Percentiles rank a stretch among this genome's conserved stretches.
Evolutionary conservation across 2,329 filamentous ascomycete genomes (phyloP).

Genomic region (Neocucurbitaria cava): DNA sequence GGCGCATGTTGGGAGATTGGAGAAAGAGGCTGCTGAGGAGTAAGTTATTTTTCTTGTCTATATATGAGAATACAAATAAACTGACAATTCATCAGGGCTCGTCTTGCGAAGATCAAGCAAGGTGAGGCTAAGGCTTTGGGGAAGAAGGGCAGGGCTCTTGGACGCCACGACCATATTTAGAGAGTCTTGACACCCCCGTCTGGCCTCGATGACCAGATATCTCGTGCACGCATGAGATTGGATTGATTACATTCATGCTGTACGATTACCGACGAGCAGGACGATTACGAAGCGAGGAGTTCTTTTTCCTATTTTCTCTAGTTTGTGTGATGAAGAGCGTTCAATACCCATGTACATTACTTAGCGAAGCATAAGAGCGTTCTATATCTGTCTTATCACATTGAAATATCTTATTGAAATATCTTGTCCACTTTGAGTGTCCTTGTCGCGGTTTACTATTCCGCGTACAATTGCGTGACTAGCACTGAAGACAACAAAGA

Average conservation of each 20-base stretch:
- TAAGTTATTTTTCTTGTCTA: too few relatives aligned
- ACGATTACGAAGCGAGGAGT: background rate
- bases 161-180: constrained; percentile 41
- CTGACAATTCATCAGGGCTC: constrained; percentile 41
- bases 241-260: background rate
- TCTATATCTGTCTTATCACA: background rate
- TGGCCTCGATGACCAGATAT: background rate
- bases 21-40: constrained; percentile 64
- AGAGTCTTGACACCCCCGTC: background rate
- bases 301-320: background rate
- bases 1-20: constrained; percentile 67
- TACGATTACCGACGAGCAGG: background rate
- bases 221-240: background rate
- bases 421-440: background rate
- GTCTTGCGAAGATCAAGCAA: constrained; percentile 72
- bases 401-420: background rate
- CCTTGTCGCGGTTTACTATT: too few relatives aligned
- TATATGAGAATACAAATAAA: too few relatives aligned
- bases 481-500: too few relatives aligned
- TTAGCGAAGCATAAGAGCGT: background rate
- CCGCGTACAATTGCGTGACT: too few relatives aligned
- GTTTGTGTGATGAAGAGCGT: too few relatives aligned
- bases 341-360: background rate
- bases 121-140: constrained; percentile 69
- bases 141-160: constrained; percentile 73